These are phyloP conservation scores for Tricholoma flavovirens DNA, from an alignment of 768 basidiomycete genomes.

Conservation along the genomic window DNA sequence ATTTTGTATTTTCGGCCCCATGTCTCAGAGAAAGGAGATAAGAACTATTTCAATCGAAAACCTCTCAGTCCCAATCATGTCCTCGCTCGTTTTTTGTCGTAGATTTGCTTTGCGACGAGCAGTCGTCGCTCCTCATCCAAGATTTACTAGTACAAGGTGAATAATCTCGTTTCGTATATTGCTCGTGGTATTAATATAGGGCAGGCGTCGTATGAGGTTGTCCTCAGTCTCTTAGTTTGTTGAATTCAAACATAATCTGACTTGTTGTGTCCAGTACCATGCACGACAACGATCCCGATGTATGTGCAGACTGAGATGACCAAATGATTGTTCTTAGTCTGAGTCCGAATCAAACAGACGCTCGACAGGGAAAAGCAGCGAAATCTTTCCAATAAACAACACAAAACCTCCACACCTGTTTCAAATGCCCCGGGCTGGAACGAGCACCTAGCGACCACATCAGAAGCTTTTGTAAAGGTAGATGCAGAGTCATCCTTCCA, in stretches of 20 bases:
- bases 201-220: conserved; percentile 23
- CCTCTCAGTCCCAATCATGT: conserved; percentile 5
- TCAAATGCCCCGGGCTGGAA: conserved; percentile 67
- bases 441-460: conserved; percentile 54
- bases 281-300: conserved; percentile 55
- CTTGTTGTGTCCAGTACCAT: conserved; percentile 36
- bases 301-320: conserved; percentile 12
- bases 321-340: not conserved
- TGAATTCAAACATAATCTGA: conserved; percentile 10
- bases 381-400: conserved; percentile 39
- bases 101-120: conserved; percentile 2
- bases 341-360: conserved; percentile 24
- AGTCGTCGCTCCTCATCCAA: conserved; percentile 1
- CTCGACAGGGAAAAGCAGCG: conserved; percentile 49
- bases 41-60: conserved; percentile 1
- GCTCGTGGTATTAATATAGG: not conserved
- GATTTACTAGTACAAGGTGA: conserved; percentile 21
- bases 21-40: conserved; percentile 16
- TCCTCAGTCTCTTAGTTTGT: conserved; percentile 2
- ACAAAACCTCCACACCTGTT: conserved; percentile 44
- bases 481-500: not conserved
- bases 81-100: conserved; percentile 3
- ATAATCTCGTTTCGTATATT: conserved; percentile 1
- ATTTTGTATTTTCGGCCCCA: conserved; percentile 7
- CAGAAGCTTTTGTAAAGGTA: conserved; percentile 66